A percentile compares a stretch with the other conserved stretches of the same genome.
Evolutionary conservation across 768 basidiomycete species (phyloP).

Genomic region (Tephrocybe sp.): DNA sequence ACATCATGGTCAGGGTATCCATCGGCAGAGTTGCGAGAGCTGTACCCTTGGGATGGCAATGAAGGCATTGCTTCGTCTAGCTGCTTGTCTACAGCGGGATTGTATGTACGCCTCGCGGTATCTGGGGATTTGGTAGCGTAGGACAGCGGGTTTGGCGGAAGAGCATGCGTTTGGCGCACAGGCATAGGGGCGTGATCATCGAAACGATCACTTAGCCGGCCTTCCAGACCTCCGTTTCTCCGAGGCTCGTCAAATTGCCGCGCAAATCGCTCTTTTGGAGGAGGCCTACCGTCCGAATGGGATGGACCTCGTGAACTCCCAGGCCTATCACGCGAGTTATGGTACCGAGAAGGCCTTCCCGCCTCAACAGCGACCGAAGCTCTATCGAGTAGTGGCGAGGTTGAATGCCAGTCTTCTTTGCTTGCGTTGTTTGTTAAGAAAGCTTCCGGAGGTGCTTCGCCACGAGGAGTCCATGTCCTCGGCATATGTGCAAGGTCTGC

Average conservation of each 20-base stretch:
- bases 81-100: too few species aligned
- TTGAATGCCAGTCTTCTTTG: slow-evolving; percentile 15
- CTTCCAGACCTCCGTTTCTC: slow-evolving; percentile 17
- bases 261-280: slow-evolving; percentile 1
- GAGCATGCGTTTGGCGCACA: slow-evolving; percentile 12
- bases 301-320: slow-evolving; percentile 10
- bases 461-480: slow-evolving; percentile 21
- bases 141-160: slow-evolving; percentile 16
- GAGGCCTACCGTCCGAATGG: not conserved
- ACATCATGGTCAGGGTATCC: not conserved
- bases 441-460: slow-evolving; percentile 16
- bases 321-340: slow-evolving; percentile 13
- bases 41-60: slow-evolving; percentile 2
- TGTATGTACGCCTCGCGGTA: too few species aligned
- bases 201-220: slow-evolving; percentile 20
- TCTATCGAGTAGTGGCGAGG: slow-evolving; percentile 26
- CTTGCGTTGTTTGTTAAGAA: slow-evolving; percentile 5
- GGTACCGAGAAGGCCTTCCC: slow-evolving; percentile 13
- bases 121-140: not conserved
- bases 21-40: not conserved
- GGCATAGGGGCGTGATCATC: slow-evolving; percentile 9
- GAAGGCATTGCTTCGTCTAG: not conserved
- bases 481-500: slow-evolving; percentile 7
- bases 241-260: slow-evolving; percentile 10
- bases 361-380: slow-evolving; percentile 19